A percentile compares a stretch with the other conserved stretches of the same genome.
Evolutionary conservation across 1,284 basidiomycete genomes (phyloP).

Genomic region (Cryptococcus sp.): DNA sequence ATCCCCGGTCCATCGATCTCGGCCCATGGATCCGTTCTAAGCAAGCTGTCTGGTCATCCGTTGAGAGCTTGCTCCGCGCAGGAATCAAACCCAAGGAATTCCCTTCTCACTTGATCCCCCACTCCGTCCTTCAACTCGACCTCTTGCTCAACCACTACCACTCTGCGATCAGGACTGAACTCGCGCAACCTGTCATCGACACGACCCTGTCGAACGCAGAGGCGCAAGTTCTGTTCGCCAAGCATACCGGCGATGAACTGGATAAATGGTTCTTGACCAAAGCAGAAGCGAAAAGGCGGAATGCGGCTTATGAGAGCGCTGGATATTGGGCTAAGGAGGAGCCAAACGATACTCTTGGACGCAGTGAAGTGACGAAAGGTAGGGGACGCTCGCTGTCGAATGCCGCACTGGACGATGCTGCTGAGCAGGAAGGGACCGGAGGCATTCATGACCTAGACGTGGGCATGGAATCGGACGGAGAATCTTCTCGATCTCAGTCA

Average conservation of each 20-base stretch:
- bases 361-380: not conserved
- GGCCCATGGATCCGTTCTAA: conserved; percentile 25
- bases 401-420: not conserved
- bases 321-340: not conserved
- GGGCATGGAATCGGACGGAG: not conserved
- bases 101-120: conserved; percentile 29
- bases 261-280: conserved; percentile 1
- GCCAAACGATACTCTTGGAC: not conserved
- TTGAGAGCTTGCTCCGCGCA: conserved; percentile 31
- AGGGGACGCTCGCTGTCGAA: no score
- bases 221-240: conserved; percentile 8
- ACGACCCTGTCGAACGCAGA: conserved; percentile 8
- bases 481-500: not conserved
- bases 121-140: conserved; percentile 24
- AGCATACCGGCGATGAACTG: conserved; percentile 5
- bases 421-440: not conserved
- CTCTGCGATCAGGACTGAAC: not conserved
- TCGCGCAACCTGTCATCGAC: conserved; percentile 4
- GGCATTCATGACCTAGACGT: not conserved
- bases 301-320: not conserved
- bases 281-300: conserved; percentile 5
- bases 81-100: conserved; percentile 36
- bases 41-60: conserved; percentile 26
- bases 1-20: conserved; percentile 27
- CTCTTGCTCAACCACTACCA: conserved; percentile 10